Conservation (phyloP, 2,329 filamentous ascomycete genomes). For the Exophiala dermatitidis region DNA sequence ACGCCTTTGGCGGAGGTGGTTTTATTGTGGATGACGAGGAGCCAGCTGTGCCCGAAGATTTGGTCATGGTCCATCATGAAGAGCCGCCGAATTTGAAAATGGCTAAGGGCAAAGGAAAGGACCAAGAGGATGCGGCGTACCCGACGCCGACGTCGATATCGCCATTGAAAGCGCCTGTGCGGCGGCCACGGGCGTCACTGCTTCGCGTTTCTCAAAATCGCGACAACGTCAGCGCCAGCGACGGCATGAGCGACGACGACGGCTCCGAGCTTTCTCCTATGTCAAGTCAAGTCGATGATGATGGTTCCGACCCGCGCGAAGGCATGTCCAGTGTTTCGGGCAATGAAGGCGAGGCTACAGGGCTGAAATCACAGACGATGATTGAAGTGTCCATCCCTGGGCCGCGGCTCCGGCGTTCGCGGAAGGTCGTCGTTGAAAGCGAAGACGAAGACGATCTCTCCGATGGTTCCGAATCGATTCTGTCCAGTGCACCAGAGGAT, state of each 20-base stretch:
- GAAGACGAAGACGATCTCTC: neutral
- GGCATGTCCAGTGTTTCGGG: neutral
- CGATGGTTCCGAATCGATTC: neutral
- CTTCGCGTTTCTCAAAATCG: constrained; percentile 8
- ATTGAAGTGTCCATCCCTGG: constrained; percentile 1
- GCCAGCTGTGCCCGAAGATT: constrained; percentile 12
- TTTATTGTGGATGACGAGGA: constrained; percentile 31
- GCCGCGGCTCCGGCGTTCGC: neutral
- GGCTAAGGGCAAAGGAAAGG: constrained; percentile 5
- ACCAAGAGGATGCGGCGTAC: constrained; percentile 9
- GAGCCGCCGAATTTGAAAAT: neutral
- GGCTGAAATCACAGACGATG: neutral
- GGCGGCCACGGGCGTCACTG: constrained; percentile 4
- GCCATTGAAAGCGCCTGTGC: constrained; percentile 3
- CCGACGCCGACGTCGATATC: constrained; percentile 19
- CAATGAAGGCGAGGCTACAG: neutral
- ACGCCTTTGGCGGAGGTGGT: constrained; percentile 31
- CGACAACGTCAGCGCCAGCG: neutral
- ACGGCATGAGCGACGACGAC: no score
- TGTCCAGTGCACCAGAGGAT: neutral
- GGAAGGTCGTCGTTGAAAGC: neutral
- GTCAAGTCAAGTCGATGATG: neutral
- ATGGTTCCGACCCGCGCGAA: neutral
- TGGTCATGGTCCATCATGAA: constrained; percentile 37
- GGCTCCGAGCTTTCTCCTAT: constrained; percentile 11